Conservation (phyloP, 2,329 filamentous ascomycete genomes). For the Capronia americana region DNA sequence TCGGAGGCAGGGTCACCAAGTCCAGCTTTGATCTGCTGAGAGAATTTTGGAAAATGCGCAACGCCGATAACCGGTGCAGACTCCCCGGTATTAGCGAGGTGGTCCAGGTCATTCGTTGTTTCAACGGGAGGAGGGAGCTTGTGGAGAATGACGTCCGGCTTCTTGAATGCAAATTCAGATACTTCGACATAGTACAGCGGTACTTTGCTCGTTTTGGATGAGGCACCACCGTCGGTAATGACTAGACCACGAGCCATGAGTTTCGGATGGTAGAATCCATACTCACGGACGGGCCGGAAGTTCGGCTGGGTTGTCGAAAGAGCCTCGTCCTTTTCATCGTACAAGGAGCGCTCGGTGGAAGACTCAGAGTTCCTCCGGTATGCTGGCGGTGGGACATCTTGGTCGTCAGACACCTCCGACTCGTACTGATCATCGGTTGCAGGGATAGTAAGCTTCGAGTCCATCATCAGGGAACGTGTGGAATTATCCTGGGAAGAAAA, state of each 20-base stretch:
- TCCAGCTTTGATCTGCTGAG: constrained; percentile 12
- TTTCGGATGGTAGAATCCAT: constrained; percentile 20
- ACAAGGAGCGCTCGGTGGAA: constrained; percentile 19
- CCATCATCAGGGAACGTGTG: not conserved
- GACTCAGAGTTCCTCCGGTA: constrained; percentile 20
- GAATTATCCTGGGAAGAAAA: not conserved
- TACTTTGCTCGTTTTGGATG: constrained; percentile 8
- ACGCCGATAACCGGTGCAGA: constrained; percentile 9
- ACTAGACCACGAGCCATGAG: constrained; percentile 10
- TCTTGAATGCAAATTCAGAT: constrained; percentile 18
- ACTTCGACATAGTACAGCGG: constrained; percentile 21
- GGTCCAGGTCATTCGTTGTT: constrained; percentile 9
- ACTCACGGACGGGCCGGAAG: not conserved
- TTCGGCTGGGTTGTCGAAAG: not conserved
- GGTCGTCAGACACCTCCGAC: constrained; percentile 13
- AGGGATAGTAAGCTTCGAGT: constrained; percentile 7
- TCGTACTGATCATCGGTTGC: not conserved
- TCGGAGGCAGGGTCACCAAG: constrained; percentile 6
- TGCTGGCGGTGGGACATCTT: constrained; percentile 7
- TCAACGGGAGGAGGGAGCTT: not conserved
- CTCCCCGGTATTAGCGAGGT: constrained; percentile 12
- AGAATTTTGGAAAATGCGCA: constrained; percentile 18
- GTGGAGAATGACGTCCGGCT: constrained; percentile 19
- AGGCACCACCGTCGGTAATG: constrained; percentile 15
- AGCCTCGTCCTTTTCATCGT: constrained; percentile 16